Evolutionary conservation across 2,329 filamentous ascomycete species (phyloP).

Genomic region (Podosphaera aphanis): DNA sequence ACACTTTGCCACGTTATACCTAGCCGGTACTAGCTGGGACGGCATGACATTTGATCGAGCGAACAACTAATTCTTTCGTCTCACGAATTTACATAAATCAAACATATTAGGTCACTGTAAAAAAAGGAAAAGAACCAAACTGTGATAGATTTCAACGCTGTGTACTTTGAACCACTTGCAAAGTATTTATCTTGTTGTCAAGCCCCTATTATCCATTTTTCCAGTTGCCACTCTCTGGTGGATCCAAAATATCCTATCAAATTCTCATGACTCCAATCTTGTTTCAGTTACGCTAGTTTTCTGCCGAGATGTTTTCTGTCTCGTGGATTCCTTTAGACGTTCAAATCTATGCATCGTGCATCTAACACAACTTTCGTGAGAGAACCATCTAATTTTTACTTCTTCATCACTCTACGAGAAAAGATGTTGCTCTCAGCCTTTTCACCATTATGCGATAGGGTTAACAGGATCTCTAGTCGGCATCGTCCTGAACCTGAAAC

Average conservation of each 20-base stretch:
- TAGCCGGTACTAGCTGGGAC: no score
- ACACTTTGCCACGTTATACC: no score
- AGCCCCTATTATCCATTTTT: no score
- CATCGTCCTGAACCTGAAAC: background rate
- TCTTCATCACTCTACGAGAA: background rate
- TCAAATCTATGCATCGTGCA: background rate
- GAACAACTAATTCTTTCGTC: no score
- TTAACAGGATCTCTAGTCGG: background rate
- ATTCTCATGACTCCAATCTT: background rate
- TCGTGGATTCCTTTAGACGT: background rate
- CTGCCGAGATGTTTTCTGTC: background rate
- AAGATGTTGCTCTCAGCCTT: background rate
- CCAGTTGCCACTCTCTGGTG: no score
- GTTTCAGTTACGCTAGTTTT: background rate
- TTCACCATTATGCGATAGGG: background rate
- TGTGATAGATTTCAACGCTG: no score
- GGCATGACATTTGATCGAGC: no score
- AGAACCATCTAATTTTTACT: background rate
- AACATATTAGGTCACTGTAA: no score
- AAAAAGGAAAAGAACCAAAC: no score
- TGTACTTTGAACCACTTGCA: no score
- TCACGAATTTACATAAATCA: no score
- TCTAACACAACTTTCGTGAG: background rate
- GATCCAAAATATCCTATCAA: background rate
- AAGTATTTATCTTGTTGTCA: no score